Evolutionary conservation across 1,139 yeast species (phyloP).

Genomic region (Lodderomyces margitis): DNA sequence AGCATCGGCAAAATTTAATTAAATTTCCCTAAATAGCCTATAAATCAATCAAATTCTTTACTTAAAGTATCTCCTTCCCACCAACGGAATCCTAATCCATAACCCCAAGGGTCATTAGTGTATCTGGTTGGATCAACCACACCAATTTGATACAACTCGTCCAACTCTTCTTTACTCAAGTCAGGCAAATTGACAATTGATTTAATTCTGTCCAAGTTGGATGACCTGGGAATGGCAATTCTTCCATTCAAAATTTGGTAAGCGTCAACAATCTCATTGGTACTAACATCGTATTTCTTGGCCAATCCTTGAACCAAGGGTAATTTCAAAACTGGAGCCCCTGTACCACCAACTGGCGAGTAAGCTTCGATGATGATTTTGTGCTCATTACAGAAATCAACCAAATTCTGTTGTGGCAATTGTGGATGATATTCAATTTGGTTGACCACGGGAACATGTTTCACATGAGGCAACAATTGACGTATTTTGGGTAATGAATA

Average conservation of each 20-base stretch:
- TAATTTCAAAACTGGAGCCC: constrained; percentile 36
- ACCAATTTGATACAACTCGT: constrained; percentile 43
- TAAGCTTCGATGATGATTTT: constrained; percentile 31
- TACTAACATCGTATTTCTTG: constrained; percentile 28
- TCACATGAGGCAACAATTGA: constrained; percentile 26
- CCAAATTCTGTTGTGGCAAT: constrained; percentile 37
- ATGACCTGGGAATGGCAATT: constrained; percentile 33
- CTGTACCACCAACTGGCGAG: constrained; percentile 36
- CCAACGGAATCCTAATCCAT: constrained; percentile 36
- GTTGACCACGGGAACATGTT: constrained; percentile 30
- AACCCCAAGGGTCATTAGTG: constrained; percentile 36
- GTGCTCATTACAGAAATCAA: constrained; percentile 25
- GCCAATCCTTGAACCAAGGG: constrained; percentile 34
- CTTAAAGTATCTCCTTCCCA: constrained; percentile 33
- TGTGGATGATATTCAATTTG: constrained; percentile 41
- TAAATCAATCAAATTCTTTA: constrained; percentile 17
- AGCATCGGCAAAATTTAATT: too few species aligned
- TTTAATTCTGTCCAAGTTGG: constrained; percentile 37
- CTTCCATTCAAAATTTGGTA: constrained; percentile 39
- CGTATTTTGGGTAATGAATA: constrained; percentile 29
- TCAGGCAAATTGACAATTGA: constrained; percentile 33
- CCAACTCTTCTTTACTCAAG: constrained; percentile 43
- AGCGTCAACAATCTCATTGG: constrained; percentile 36
- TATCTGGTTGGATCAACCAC: constrained; percentile 39
- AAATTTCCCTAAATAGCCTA: neutral